Percentiles rank a stretch among this genome's conserved stretches.
phyloP scores from a whole-genome alignment of 495 filamentous ascomycete genomes.

The Bryoglossum gracile region DNA sequence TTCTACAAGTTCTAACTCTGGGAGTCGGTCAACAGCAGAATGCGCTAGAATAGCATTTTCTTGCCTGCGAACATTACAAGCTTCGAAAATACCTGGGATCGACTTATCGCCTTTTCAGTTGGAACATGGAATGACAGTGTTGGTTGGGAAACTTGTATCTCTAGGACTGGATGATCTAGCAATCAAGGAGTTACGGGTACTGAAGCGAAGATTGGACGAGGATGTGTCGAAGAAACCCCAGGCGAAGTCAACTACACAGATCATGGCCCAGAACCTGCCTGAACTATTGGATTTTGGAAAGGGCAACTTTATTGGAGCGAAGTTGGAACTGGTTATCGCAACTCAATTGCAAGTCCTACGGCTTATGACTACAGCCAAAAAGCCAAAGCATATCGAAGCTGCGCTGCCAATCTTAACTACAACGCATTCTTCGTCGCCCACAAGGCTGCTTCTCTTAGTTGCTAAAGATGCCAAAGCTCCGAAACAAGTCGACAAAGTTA shows the following conservation, averaged over 20 bases:
- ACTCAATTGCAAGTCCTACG: constrained; percentile 47
- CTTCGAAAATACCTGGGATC: constrained; percentile 31
- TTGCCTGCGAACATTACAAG: constrained; percentile 55
- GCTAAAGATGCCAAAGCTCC: constrained; percentile 39
- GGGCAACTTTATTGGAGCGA: constrained; percentile 30
- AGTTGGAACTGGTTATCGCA: constrained; percentile 41
- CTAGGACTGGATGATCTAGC: constrained; percentile 70
- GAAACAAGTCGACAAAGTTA: constrained; percentile 48
- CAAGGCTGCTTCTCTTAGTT: constrained; percentile 50
- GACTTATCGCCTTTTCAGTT: constrained; percentile 61
- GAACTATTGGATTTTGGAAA: constrained; percentile 56
- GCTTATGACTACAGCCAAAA: constrained; percentile 41
- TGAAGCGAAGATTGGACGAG: constrained; percentile 55
- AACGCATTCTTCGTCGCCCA: constrained; percentile 52
- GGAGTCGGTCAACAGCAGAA: constrained; percentile 50
- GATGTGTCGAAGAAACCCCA: constrained; percentile 26
- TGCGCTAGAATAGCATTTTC: constrained; percentile 71
- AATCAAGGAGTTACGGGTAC: constrained; percentile 62
- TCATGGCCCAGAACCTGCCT: constrained; percentile 41
- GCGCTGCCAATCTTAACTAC: constrained; percentile 35
- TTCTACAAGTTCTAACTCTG: constrained; percentile 26
- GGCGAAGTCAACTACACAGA: constrained; percentile 24
- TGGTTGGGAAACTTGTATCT: constrained; percentile 64
- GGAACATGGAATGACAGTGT: constrained; percentile 73
- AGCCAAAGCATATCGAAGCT: constrained; percentile 44